Conservation (phyloP, 139 green algal genomes). For the Chlorella sp. region DNA sequence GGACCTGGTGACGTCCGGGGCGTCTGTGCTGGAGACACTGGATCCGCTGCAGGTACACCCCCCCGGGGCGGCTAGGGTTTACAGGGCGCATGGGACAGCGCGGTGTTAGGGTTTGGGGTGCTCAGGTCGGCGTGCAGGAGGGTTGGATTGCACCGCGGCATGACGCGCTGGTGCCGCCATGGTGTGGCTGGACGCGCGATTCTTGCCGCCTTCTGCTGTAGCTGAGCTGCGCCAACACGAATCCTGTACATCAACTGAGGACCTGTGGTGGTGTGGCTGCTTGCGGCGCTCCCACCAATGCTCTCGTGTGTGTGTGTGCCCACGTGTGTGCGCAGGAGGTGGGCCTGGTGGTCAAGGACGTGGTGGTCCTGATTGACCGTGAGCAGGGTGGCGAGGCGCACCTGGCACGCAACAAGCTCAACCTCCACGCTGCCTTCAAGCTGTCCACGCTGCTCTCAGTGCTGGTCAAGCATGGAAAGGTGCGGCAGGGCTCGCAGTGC, state of each 20-base stretch:
- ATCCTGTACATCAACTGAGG: too few relatives aligned
- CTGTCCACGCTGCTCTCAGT: constrained; percentile 62
- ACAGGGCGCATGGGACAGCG: constrained; percentile 10
- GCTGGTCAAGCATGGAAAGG: constrained; percentile 9
- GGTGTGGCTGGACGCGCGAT: too few relatives aligned
- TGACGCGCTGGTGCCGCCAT: too few relatives aligned
- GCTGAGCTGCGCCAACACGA: too few relatives aligned
- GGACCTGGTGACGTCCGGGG: constrained; percentile 94
- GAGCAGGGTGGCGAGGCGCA: constrained; percentile 87
- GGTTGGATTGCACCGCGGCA: too few relatives aligned
- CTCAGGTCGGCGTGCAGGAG: too few relatives aligned
- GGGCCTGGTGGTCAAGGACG: constrained; percentile 68
- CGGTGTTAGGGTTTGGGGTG: neutral
- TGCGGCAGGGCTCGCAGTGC: too few relatives aligned
- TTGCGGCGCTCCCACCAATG: too few relatives aligned
- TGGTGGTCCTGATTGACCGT: constrained; percentile 98
- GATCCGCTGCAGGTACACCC: constrained; percentile 82
- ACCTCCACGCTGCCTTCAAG: constrained; percentile 76
- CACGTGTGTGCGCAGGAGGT: constrained; percentile 23
- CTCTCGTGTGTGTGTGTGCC: too few relatives aligned
- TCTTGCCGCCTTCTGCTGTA: too few relatives aligned
- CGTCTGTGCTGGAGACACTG: constrained; percentile 95
- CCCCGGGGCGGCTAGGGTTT: too few relatives aligned
- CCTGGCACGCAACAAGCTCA: constrained; percentile 64
- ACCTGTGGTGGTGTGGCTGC: too few relatives aligned